Conservation (phyloP, 192 early-diverging fungal genomes). For the Anaeromyces robustus region DNA sequence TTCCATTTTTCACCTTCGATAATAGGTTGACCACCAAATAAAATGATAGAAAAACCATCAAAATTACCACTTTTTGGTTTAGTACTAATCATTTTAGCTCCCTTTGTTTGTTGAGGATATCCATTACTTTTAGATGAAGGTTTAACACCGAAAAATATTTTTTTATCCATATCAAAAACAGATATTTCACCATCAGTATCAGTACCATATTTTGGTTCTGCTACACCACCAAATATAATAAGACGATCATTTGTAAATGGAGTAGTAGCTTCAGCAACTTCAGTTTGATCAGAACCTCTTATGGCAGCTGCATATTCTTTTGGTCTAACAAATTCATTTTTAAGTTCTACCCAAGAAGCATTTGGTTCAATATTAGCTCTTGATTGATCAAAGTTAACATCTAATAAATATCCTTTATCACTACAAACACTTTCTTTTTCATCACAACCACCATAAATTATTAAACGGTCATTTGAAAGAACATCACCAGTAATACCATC, state of each 20-base stretch:
- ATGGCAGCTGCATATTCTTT: not conserved
- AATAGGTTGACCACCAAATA: not conserved
- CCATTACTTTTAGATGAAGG: not conserved
- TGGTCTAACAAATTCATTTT: not conserved
- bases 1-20: not conserved
- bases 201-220: not conserved
- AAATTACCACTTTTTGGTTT: not conserved
- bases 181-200: not conserved
- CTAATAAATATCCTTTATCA: not conserved
- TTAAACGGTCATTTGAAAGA: not conserved
- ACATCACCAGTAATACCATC: not conserved
- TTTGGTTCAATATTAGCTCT: not conserved
- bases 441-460: not conserved
- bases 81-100: not conserved
- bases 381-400: not conserved
- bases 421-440: not conserved
- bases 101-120: not conserved
- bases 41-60: not conserved
- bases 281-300: not conserved
- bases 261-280: not conserved
- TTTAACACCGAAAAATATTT: not conserved
- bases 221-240: not conserved
- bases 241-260: not conserved
- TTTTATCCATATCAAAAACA: not conserved
- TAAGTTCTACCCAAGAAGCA: not conserved